phyloP scores from a whole-genome alignment of 1,139 yeast species.

The Scheffersomyces parashehatae region DNA sequence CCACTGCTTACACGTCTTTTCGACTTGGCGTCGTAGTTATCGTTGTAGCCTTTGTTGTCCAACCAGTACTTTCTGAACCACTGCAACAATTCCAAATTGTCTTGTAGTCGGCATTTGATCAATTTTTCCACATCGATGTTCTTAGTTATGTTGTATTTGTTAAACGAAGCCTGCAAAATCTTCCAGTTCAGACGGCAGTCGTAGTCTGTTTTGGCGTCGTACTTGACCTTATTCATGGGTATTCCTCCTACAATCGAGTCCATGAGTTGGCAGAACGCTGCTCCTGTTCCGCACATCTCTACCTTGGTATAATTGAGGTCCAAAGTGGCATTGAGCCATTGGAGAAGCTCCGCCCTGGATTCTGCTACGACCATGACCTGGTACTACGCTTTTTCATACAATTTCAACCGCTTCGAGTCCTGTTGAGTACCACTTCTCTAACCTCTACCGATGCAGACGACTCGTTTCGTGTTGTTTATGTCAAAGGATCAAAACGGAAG shows the following conservation, averaged over 20 bases:
- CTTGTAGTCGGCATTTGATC: constrained; percentile 88
- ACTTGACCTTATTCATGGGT: constrained; percentile 75
- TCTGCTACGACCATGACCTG: constrained; percentile 50
- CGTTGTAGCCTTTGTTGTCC: constrained; percentile 62
- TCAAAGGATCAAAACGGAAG: no score
- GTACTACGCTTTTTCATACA: no score
- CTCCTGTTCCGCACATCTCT: constrained; percentile 95
- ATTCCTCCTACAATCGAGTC: constrained; percentile 82
- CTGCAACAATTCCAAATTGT: constrained; percentile 88
- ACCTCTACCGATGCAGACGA: no score
- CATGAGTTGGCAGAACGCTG: constrained; percentile 88
- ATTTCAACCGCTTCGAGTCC: no score
- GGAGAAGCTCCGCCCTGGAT: constrained; percentile 78
- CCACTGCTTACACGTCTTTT: constrained; percentile 19
- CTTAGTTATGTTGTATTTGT: constrained; percentile 69
- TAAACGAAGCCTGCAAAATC: constrained; percentile 76
- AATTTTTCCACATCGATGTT: constrained; percentile 79
- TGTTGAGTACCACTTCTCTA: no score
- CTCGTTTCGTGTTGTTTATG: no score
- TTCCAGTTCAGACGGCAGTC: constrained; percentile 82
- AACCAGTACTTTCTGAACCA: constrained; percentile 88
- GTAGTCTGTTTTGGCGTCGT: constrained; percentile 65
- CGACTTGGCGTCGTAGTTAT: constrained; percentile 63
- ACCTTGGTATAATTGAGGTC: constrained; percentile 69
- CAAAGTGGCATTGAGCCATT: constrained; percentile 79